These are phyloP conservation scores for Vitis labrusca DNA, from an alignment of 164 flowering plant species.

Conservation along the genomic window DNA sequence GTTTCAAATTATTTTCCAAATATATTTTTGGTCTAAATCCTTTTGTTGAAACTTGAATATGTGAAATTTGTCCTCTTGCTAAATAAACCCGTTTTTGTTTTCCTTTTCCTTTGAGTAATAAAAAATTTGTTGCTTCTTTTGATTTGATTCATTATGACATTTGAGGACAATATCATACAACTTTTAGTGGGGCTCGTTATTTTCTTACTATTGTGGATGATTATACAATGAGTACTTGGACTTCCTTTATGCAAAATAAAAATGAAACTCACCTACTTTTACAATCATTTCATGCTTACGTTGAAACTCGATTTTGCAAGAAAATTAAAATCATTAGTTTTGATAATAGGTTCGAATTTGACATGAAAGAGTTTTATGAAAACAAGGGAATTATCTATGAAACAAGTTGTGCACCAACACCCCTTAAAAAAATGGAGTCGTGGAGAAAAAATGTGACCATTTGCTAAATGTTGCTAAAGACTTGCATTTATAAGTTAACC, in stretches of 20 bases:
- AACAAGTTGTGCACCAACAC: neutral
- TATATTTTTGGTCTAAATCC: neutral
- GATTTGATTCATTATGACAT: neutral
- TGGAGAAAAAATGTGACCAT: neutral
- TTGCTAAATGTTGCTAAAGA: neutral
- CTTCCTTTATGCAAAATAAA: too few relatives aligned
- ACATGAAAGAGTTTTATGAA: neutral
- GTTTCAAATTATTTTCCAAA: neutral
- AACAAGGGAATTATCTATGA: neutral
- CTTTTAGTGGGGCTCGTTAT: neutral
- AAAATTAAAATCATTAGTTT: neutral
- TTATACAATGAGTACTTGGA: neutral
- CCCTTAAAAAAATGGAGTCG: neutral
- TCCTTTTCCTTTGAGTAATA: neutral
- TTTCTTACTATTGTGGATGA: neutral
- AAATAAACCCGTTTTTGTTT: neutral
- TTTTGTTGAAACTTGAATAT: neutral
- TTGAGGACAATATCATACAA: neutral
- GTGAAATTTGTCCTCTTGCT: neutral
- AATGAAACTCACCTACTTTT: neutral
- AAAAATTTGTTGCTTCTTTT: neutral
- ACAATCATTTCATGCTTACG: neutral
- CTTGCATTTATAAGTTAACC: neutral
- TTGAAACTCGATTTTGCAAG: neutral
- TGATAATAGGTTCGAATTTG: neutral